These are phyloP conservation scores for Solanum piurae DNA, from an alignment of 257 asterid genomes.

Conservation along the genomic window DNA sequence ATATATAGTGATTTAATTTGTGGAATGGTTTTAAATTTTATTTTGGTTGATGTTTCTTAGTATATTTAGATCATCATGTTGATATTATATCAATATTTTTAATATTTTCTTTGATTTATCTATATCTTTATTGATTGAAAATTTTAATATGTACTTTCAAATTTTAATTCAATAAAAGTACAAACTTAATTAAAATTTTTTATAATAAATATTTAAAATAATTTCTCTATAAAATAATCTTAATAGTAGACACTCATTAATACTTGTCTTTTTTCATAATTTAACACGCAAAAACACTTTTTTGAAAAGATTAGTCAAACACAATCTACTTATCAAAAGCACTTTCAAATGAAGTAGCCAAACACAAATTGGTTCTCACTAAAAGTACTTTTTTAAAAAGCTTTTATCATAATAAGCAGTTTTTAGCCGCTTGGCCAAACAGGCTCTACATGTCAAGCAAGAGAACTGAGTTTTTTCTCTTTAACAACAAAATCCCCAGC, in stretches of 20 bases:
- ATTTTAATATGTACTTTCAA: no score
- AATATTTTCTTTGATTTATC: not conserved
- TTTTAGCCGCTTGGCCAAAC: not conserved
- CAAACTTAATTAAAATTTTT: no score
- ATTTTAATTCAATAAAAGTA: no score
- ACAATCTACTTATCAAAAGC: not conserved
- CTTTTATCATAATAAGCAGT: not conserved
- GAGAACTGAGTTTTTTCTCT: not conserved
- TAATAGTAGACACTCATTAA: not conserved
- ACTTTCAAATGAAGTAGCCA: not conserved
- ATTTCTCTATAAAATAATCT: no score
- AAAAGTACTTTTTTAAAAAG: not conserved
- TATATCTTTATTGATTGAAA: not conserved
- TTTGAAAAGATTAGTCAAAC: not conserved
- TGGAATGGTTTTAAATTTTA: no score
- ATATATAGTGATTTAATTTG: no score
- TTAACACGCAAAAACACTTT: not conserved
- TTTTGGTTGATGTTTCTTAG: not conserved
- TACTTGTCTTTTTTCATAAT: not conserved
- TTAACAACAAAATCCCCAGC: not conserved
- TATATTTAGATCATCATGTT: no score
- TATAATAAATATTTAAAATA: no score
- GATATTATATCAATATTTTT: no score
- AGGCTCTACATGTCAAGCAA: not conserved
- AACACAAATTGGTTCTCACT: not conserved